These are phyloP conservation scores for Tetracladium marchalianum DNA, from an alignment of 495 filamentous ascomycete genomes.

Conservation along the genomic window DNA sequence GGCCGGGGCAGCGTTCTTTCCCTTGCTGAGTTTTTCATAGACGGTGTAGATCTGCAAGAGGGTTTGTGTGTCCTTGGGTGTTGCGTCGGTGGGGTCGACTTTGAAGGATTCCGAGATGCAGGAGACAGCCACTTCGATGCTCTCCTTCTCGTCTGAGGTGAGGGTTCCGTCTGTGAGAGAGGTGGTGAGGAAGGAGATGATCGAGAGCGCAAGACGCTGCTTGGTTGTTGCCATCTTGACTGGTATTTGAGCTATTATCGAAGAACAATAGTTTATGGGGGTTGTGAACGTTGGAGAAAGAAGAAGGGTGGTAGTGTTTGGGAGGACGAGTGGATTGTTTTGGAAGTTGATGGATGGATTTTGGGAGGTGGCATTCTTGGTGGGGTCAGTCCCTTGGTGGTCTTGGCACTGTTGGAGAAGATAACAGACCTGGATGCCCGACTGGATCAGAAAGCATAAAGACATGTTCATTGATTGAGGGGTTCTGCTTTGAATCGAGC, in stretches of 20 bases:
- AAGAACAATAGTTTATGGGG: constrained; percentile 21
- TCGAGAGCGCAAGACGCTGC: constrained; percentile 92
- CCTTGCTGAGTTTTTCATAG: constrained; percentile 81
- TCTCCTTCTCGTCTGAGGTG: constrained; percentile 75
- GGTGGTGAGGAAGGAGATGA: constrained; percentile 84
- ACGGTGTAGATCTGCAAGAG: constrained; percentile 86
- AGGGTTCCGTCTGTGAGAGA: constrained; percentile 86
- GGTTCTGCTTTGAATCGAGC: too few species aligned
- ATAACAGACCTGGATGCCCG: too few species aligned
- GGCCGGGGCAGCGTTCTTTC: constrained; percentile 39
- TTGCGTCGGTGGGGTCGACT: constrained; percentile 70
- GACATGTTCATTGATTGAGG: too few species aligned
- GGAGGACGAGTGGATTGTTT: too few species aligned
- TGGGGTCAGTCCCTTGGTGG: too few species aligned
- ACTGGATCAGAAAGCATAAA: too few species aligned
- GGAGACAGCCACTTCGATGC: constrained; percentile 81
- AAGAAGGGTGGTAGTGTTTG: neutral
- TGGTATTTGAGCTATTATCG: neutral
- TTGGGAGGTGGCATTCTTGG: too few species aligned
- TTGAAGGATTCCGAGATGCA: constrained; percentile 94
- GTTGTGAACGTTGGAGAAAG: neutral
- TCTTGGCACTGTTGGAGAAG: neutral
- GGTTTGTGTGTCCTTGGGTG: constrained; percentile 68
- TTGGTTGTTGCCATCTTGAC: constrained; percentile 51
- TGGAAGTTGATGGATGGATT: too few species aligned